Base-by-base conservation (phyloP, 768 basidiomycete genomes). In the Psilocybe azurescens region DNA sequence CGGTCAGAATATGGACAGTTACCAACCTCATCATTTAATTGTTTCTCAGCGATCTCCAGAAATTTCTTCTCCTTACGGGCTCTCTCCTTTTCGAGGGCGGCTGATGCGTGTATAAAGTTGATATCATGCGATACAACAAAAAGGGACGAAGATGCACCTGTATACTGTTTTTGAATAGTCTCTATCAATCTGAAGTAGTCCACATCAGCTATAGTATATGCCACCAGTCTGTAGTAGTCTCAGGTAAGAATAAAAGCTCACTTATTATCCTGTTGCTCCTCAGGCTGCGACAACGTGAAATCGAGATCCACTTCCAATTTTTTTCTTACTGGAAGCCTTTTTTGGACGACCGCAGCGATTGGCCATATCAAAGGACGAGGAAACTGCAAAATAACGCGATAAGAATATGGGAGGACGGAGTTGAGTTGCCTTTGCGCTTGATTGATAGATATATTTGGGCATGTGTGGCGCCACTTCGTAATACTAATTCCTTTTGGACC, bases 51-150 rank as follows among this genome's bases (percentile, higher is more conserved):
- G 9, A 30, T 28, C 30, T 62, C 57, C 1, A 71, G 50, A 16
- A 71, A 56, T 39, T 68, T 69, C 57, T 68, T 69, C 46, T 71
- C 68, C 48, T 62, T 65, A 44, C 67, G 65, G 11, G 41, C 53
- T 57, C 30, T 61, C 44, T 70, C 66, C 38, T 62, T 69, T 33
- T 66, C 61, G 13, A 55, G 46, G 14, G 61, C 63, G 33, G 61
- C 68, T 69, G 49, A 38, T 14, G 39, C n/a, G 38, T 7, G 8
- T 13, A 36, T 18, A 5, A n/a, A 38, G 5, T 4, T 16, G 11
- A 29, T 9, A 29, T 41, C 30, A 29, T 18, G 29, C 14, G 24
- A 9, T 16, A 33, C 5, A 13, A 36, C 28, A 47, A 18, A 24
- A n/a, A 1, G 18, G 29, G 16, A 18, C 20, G 18, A 16, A 14